phyloP scores from a whole-genome alignment of 164 flowering plant genomes.

The Berberis vulgaris region DNA sequence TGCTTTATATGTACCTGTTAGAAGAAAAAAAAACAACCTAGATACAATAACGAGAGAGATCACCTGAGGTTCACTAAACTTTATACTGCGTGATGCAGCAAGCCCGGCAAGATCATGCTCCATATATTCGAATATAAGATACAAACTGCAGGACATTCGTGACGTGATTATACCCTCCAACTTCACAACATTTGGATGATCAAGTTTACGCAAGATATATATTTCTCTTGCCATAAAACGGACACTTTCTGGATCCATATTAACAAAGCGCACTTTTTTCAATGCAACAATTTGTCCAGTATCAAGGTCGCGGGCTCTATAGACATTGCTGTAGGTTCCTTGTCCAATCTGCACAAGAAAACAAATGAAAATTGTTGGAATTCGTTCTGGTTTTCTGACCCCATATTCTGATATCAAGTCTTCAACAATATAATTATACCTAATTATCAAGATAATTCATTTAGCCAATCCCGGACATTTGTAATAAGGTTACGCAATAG shows the following conservation, averaged over 20 bases:
- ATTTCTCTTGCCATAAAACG: conserved; percentile 95
- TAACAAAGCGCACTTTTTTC: conserved; percentile 83
- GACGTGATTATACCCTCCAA: conserved; percentile 77
- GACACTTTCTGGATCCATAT: conserved; percentile 91
- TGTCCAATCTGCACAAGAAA: conserved; percentile 69
- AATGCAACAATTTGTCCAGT: conserved; percentile 71
- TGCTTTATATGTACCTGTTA: not conserved
- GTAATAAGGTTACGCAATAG: too few relatives aligned
- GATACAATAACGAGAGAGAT: conserved; percentile 1
- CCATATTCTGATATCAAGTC: too few relatives aligned
- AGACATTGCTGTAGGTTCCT: conserved; percentile 89
- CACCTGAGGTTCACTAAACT: conserved; percentile 79
- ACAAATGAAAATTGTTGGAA: not conserved
- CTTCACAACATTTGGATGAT: conserved; percentile 83
- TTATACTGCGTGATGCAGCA: conserved; percentile 47
- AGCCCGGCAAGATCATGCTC: conserved; percentile 92
- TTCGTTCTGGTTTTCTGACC: too few relatives aligned
- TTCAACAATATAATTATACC: too few relatives aligned
- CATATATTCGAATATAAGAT: conserved; percentile 85
- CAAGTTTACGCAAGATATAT: conserved; percentile 61
- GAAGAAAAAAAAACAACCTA: not conserved
- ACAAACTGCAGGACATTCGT: conserved; percentile 59
- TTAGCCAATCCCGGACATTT: too few relatives aligned
- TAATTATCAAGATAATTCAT: too few relatives aligned
- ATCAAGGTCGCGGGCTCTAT: conserved; percentile 80